Base-by-base conservation (phyloP, 768 basidiomycete species). In the Naematelia encephala region DNA sequence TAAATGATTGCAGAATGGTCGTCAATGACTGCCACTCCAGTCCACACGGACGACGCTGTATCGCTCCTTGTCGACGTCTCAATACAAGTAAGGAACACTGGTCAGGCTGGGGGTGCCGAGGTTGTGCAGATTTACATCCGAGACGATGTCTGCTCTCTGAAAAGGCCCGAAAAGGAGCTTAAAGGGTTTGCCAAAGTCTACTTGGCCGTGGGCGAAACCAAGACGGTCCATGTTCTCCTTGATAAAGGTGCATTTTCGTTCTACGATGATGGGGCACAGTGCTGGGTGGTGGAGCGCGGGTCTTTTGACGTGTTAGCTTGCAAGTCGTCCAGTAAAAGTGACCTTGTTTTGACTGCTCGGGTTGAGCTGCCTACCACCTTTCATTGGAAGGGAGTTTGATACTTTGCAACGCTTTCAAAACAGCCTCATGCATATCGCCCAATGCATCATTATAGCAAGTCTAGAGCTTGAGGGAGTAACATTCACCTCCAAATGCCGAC, bases 121-220 rank as follows among this genome's bases (percentile, higher is more conserved):
- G 14, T 46, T 4, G 44, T 46, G 5, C 44, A 46, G 44, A 23
- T 46, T 3, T 46, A 46, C 44, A 23, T 46, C 4, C n/a, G n/a
- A 23, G n/a, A n/a, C 4, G n/a, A n/a, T 4, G 14, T 23, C 5
- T 46, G n/a, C 4, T 46, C 44, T 4, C 14, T 46, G 14, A n/a
- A n/a, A 19, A 84, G 68, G 21, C 87, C 88, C 0, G 74, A 71
- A 23, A 77, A 83, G 49, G 82, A 87, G 68, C 78, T 90, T 34
- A 84, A 82, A 45, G 85, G 83, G 4, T 77, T 77, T 57, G 55
- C 28, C 26, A 77, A 77, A 51, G 62, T 69, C 19, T 60, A 66
- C 27, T 56, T 78, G 8, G 51, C 60, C 21, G 63, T 77, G 19
- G 77, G 77, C 1, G 55, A 67, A 50, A 63, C 59, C 19, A 60